Conservation (phyloP, 495 filamentous ascomycete species). For the Neurospora cerealis region DNA sequence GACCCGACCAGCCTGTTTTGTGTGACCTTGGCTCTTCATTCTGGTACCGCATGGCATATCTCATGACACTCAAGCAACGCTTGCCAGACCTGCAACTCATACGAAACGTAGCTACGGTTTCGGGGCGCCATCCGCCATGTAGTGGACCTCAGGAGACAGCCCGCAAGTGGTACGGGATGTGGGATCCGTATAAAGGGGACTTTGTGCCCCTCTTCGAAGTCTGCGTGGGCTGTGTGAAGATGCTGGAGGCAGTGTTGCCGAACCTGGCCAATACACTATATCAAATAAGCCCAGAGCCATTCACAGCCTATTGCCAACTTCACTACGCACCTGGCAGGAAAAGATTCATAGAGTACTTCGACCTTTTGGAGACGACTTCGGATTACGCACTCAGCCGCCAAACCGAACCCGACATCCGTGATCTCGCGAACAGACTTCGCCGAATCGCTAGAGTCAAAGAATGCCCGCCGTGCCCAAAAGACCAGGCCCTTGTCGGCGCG, state of each 20-base stretch:
- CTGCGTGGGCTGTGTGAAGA: slow-evolving; percentile 31
- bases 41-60: slow-evolving; percentile 38
- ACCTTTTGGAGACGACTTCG: slow-evolving; percentile 29
- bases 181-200: slow-evolving; percentile 21
- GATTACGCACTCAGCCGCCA: slow-evolving; percentile 24
- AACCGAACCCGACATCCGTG: slow-evolving; percentile 23
- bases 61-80: slow-evolving; percentile 30
- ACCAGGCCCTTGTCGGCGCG: slow-evolving; percentile 15
- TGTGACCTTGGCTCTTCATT: slow-evolving; percentile 36
- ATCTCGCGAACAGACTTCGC: slow-evolving; percentile 26
- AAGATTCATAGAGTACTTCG: slow-evolving; percentile 34
- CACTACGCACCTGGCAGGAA: slow-evolving; percentile 26
- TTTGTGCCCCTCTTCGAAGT: slow-evolving; percentile 28
- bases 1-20: slow-evolving; percentile 25
- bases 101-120: slow-evolving; percentile 27
- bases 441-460: slow-evolving; percentile 24
- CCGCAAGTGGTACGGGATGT: slow-evolving; percentile 35
- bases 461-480: slow-evolving; percentile 16
- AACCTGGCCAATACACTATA: slow-evolving; percentile 23
- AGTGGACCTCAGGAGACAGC: slow-evolving; percentile 16
- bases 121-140: slow-evolving; percentile 25
- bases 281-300: slow-evolving; percentile 8
- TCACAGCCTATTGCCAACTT: slow-evolving; percentile 30
- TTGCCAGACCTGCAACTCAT: slow-evolving; percentile 30
- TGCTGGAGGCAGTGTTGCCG: slow-evolving; percentile 31